Base-by-base conservation (phyloP, 1,284 basidiomycete genomes). In the Earliella scabrosa region DNA sequence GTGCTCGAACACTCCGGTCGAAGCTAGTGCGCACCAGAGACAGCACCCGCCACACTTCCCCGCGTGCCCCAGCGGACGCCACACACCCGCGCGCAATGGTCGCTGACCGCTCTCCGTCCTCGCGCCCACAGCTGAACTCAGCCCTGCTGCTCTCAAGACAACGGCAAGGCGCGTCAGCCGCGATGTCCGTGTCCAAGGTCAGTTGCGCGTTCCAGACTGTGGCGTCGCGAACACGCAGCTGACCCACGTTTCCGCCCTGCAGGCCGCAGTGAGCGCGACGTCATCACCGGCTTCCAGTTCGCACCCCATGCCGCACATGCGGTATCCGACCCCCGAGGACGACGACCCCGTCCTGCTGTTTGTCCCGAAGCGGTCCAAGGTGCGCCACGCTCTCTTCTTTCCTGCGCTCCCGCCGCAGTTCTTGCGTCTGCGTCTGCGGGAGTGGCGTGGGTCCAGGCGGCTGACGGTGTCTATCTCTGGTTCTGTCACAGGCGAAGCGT, bases 131-230 rank as follows among this genome's bases (percentile, higher is more conserved):
- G 69, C 52, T 71, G 34, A 66, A 69, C 56, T 59, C 63, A 23
- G 68, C 63, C 7, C 62, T 71, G 41, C 62, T 63, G 50, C 60
- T 58, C 34, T 67, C 69, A 43, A 63, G 61, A 45, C 69, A 68
- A 43, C 56, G 66, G 36, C 60, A 65, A 48, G 60, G 60, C 38
- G 59, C 59, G 21, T 44, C 47, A n/a, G n/a, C n/a, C 24, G 59
- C 58, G 23, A 44, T 45, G 50, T 58, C 52, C 43, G 45, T 35
- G 38, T 49, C 38, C 40, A 55, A 24, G 54, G 63, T 59, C 50
- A 59, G 58, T 59, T 52, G 20, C 40, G 16, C 20, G n/a, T n/a
- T n/a, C n/a, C n/a, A n/a, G n/a, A n/a, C 29, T 31, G 52, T 52
- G 50, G 58, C 55, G 50, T 44, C 50, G 34, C 20, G 31, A 39